Base-by-base conservation (phyloP, 768 basidiomycete genomes). In the Amanita pseudoporphyria region DNA sequence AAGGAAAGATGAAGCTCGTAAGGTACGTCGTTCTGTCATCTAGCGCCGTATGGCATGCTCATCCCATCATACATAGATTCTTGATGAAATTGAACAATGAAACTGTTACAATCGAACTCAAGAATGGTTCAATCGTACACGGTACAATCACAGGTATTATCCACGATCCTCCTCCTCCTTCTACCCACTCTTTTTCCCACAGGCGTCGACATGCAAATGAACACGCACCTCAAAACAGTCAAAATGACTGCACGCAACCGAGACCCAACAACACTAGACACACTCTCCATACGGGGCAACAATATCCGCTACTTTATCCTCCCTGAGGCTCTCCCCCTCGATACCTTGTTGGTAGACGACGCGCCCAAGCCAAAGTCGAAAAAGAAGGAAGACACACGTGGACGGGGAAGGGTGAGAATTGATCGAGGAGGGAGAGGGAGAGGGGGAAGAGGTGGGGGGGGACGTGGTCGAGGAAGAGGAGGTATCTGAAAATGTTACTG, bases 71-170 rank as follows among this genome's bases (percentile, higher is more conserved):
- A 5, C 44, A 31, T 62, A 95, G 91, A 67, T 97, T 95, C 72
- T 79, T 96, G 76, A 99, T 98, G 95, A 99, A 98, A 77, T 71
- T 99, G 71, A 95, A 96, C 78, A 97, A 97, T 66, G 95, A 99
- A 77, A 94, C 95, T 55, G 93, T 97, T 58, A 91, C 94, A 54
- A 80, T 98, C 65, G 94, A 99, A 73, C 78, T 99, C 58, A 99
- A 99, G 71, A 97, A 99, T 60, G 96, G 96, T 24, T 90, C 91
- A 0, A 71, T 92, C 45, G 84, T 99, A 13, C 87, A 95, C 60
- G 95, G 95, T 9, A 99, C 95, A 19, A 96, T 98, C 66, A 96
- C 92, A 13, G 94, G 95, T 94, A 53, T 55, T 21, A 37, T 33
- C 21, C 9, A 37, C 19, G 49, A 28, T 45, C 26, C 42, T 47